Evolutionary conservation across 2,329 filamentous ascomycete genomes (phyloP).

Genomic region (Ambrosiella cleistominuta): DNA sequence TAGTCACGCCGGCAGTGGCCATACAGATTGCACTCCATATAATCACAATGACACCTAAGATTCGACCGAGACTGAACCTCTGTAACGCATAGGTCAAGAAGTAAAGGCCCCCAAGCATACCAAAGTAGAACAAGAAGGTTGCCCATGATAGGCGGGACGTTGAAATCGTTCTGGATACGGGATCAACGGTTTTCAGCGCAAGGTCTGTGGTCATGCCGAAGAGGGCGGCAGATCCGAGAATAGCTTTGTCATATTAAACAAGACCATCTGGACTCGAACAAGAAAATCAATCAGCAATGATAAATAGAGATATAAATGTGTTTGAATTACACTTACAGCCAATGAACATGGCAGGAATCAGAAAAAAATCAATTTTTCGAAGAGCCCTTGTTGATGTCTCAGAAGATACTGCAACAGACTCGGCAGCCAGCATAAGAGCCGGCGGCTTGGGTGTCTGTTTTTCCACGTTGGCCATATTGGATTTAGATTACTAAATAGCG

Average conservation of each 20-base stretch:
- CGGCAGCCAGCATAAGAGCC: neutral
- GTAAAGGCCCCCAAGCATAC: slow-evolving; percentile 53
- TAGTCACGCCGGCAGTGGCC: slow-evolving; percentile 48
- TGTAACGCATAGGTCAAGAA: slow-evolving; percentile 57
- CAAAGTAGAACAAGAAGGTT: slow-evolving; percentile 60
- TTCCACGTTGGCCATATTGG: neutral
- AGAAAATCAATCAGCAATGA: too few relatives aligned
- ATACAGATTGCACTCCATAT: slow-evolving; percentile 52
- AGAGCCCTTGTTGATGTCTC: neutral
- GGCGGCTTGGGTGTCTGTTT: neutral
- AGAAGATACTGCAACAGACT: slow-evolving; percentile 19
- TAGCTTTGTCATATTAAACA: slow-evolving; percentile 40
- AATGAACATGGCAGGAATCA: slow-evolving; percentile 51
- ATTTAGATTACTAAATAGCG: too few relatives aligned
- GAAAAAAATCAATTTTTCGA: slow-evolving; percentile 47
- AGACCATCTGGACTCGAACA: slow-evolving; percentile 20
- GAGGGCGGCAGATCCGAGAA: slow-evolving; percentile 52
- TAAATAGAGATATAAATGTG: neutral
- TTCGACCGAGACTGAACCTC: slow-evolving; percentile 45
- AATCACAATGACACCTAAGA: slow-evolving; percentile 45
- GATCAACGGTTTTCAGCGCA: slow-evolving; percentile 34
- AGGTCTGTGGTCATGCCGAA: slow-evolving; percentile 63
- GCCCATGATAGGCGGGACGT: slow-evolving; percentile 59
- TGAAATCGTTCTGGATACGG: slow-evolving; percentile 26
- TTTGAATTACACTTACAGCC: slow-evolving; percentile 20